Base-by-base conservation (phyloP, 2,329 filamentous ascomycete species). In the Paecilomyces sp. region DNA sequence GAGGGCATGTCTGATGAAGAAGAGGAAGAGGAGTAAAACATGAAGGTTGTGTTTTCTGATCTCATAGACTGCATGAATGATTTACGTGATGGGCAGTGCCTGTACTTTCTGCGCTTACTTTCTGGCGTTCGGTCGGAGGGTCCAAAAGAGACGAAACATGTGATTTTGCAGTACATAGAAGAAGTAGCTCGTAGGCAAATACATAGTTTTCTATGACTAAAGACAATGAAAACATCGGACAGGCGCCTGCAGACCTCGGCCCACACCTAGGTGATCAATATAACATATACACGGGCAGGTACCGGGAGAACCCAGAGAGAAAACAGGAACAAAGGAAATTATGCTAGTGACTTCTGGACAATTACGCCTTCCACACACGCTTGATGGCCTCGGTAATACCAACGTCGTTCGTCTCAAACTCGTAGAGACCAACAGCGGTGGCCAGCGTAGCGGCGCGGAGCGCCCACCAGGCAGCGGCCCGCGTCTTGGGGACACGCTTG, bases 331-430 rank as follows among this genome's bases (percentile, higher is more conserved):
- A 65, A 62, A 62, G 63, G 67, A 66, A 58, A 66, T 59, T 58
- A 64, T 64, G 65, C 68, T 57, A 59, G 54, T 66, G 62, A 63
- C 67, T 64, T 61, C 57, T 58, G 52, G 57, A 36, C 57, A 58
- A 71, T 68, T 72, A 77, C 70, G 94, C 93, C 71, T 83, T 90
- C 94, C 94, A 99, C 63, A 97, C 81, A 73, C 89, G 85, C 83
- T 89, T 91, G 66, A 97, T 83, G 33, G 88, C 88, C 83, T 96
- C 93, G 8, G 92, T 96, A 61, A 99, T 76, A 66, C 94, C 94
- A 57, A 99, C 91, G 68, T 99, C 94, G 73, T 97, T 97, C 33
- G 94, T 99, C 87, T 99, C 94, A 70, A 97, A 97, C 78, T 97
- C 93, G 79, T 99, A 99, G 71, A 97, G 83, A 60, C 92, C 92